Conservation (phyloP, 176 grass and related monocot species). For the Eragrostis nindensis region DNA sequence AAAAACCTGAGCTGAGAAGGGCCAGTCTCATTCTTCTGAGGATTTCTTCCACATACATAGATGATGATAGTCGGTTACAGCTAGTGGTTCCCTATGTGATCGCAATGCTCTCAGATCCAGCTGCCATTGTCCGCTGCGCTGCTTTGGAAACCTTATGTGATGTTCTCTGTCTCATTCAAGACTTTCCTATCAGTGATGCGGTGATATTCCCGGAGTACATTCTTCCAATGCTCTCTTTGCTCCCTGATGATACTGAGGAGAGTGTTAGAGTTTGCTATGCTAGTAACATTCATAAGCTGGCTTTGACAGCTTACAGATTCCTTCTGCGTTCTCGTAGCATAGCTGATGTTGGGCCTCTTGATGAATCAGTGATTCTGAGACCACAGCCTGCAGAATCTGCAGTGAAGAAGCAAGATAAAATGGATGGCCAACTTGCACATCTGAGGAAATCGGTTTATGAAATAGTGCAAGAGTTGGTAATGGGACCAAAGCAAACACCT, state of each 20-base stretch:
- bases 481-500: slow-evolving; percentile 86
- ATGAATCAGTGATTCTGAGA: slow-evolving; percentile 47
- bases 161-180: slow-evolving; percentile 83
- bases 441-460: slow-evolving; percentile 86
- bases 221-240: slow-evolving; percentile 94
- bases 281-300: slow-evolving; percentile 93
- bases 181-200: slow-evolving; percentile 94
- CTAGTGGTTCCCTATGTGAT: slow-evolving; percentile 98
- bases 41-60: slow-evolving; percentile 78
- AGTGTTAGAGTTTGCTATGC: slow-evolving; percentile 98
- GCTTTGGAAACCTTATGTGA: slow-evolving; percentile 95
- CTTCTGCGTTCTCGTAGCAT: slow-evolving; percentile 60
- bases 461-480: slow-evolving; percentile 96
- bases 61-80: slow-evolving; percentile 92
- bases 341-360: slow-evolving; percentile 54
- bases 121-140: slow-evolving; percentile 92
- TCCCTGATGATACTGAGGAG: slow-evolving; percentile 98
- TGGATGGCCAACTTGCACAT: slow-evolving; percentile 55
- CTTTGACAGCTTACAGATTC: slow-evolving; percentile 92
- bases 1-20: slow-evolving; percentile 92
- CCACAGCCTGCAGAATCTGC: slow-evolving; percentile 48
- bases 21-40: slow-evolving; percentile 76
- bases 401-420: slow-evolving; percentile 52
- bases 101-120: slow-evolving; percentile 92
- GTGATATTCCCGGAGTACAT: slow-evolving; percentile 99